These are phyloP conservation scores for Leishmania gerbilli DNA, from an alignment of 208 protist species.

Conservation along the genomic window DNA sequence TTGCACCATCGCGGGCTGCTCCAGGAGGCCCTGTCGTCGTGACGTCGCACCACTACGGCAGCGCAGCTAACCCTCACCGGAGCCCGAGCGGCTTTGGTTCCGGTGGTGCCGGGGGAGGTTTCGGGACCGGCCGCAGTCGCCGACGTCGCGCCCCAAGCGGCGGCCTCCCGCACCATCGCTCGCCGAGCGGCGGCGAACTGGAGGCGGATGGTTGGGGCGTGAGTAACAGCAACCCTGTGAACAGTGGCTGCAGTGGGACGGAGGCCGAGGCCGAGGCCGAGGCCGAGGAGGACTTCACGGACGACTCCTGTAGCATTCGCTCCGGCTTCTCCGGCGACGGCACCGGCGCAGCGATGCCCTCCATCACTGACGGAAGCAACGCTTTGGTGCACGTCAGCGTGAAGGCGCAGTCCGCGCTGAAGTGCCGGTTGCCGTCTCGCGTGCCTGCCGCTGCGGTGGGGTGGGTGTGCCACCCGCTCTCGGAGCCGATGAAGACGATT, in stretches of 20 bases:
- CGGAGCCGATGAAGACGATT: neutral
- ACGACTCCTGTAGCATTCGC: constrained; percentile 27
- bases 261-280: constrained; percentile 25
- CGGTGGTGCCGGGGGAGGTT: neutral
- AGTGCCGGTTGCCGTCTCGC: constrained; percentile 41
- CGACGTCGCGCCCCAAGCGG: constrained; percentile 14
- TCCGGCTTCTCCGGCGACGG: constrained; percentile 20
- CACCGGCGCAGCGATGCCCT: constrained; percentile 10
- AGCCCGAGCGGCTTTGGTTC: constrained; percentile 5
- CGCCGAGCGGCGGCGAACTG: constrained; percentile 6
- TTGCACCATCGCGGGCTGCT: constrained; percentile 3
- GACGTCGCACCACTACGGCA: neutral
- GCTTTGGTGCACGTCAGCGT: constrained; percentile 18
- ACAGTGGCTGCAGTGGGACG: constrained; percentile 26
- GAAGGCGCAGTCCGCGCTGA: constrained; percentile 30
- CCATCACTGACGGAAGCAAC: constrained; percentile 19
- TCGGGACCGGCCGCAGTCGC: constrained; percentile 13
- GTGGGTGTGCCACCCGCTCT: constrained; percentile 31
- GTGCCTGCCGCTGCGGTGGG: constrained; percentile 51
- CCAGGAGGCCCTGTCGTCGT: constrained; percentile 1
- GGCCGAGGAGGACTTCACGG: constrained; percentile 24
- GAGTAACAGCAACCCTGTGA: neutral
- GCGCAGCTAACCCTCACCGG: neutral
- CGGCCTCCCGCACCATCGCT: constrained; percentile 1
- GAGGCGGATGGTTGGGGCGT: constrained; percentile 26